A percentile compares a stretch with the other conserved stretches of the same genome.
Conservation (phyloP, 495 filamentous ascomycete genomes). For the Trichoderma orchidacearum region DNA sequence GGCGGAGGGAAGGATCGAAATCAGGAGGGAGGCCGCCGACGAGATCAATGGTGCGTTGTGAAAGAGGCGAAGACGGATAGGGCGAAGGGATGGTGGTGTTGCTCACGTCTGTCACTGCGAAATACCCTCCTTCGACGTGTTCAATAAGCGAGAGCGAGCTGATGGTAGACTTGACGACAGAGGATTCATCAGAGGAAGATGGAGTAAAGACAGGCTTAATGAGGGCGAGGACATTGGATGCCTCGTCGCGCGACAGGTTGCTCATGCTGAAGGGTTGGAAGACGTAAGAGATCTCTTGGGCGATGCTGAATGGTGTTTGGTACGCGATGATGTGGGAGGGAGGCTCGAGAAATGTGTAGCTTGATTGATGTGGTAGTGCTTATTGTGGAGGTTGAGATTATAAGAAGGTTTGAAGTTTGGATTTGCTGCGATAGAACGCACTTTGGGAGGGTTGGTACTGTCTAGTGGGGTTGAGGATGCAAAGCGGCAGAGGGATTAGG, state of each 20-base stretch:
- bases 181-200: not conserved
- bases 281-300: no score
- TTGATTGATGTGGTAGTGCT: no score
- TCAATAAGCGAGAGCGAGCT: constrained; percentile 5
- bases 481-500: no score
- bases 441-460: no score
- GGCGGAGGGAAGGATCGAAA: constrained; percentile 24
- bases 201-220: not conserved
- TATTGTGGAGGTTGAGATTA: no score
- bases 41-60: constrained; percentile 4
- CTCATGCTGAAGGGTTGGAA: not conserved
- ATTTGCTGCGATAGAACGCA: no score
- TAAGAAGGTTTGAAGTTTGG: no score
- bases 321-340: no score
- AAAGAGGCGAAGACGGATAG: constrained; percentile 17
- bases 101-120: constrained; percentile 46
- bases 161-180: not conserved
- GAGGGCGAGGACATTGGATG: not conserved
- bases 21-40: constrained; percentile 13
- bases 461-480: no score
- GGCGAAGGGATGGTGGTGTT: constrained; percentile 33
- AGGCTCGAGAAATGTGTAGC: no score
- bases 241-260: not conserved
- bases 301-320: no score
- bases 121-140: constrained; percentile 56